Conservation (phyloP, 495 filamentous ascomycete species). For the Penicillium odoratum region DNA sequence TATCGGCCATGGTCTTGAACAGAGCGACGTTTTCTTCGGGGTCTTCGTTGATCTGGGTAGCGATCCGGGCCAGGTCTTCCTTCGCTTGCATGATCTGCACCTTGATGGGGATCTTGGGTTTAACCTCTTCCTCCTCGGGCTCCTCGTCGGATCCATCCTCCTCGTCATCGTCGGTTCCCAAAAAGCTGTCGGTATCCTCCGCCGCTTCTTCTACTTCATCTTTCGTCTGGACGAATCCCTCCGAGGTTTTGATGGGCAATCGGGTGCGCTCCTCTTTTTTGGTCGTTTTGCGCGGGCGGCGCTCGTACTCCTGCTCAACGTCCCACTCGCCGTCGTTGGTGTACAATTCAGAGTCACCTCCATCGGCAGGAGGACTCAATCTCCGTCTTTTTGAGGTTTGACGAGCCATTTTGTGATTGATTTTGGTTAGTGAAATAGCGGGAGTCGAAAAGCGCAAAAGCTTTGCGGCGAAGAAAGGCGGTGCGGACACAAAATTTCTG, state of each 20-base stretch:
- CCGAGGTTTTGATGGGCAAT: constrained; percentile 80
- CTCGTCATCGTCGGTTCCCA: constrained; percentile 50
- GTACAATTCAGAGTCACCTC: constrained; percentile 39
- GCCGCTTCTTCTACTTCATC: constrained; percentile 44
- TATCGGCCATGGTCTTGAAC: constrained; percentile 73
- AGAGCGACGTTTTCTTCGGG: constrained; percentile 84
- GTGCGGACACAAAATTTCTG: constrained; percentile 22
- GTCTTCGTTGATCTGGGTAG: constrained; percentile 79
- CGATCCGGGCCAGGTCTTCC: constrained; percentile 86
- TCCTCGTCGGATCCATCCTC: constrained; percentile 29
- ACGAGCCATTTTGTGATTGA: constrained; percentile 43
- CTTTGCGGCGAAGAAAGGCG: constrained; percentile 22
- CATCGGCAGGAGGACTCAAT: constrained; percentile 51
- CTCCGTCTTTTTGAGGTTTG: constrained; percentile 54
- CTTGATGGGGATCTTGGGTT: constrained; percentile 64
- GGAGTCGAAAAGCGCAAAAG: constrained; percentile 27
- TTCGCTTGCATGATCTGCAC: constrained; percentile 84
- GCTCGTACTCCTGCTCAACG: constrained; percentile 89
- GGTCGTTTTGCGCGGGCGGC: constrained; percentile 67
- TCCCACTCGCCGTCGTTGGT: constrained; percentile 65
- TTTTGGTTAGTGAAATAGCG: constrained; percentile 8
- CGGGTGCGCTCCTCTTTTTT: constrained; percentile 69
- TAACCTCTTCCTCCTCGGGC: constrained; percentile 54
- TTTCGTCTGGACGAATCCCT: constrained; percentile 65
- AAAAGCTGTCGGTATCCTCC: constrained; percentile 51